These are phyloP conservation scores for Macrophomina tecta DNA, from an alignment of 2,329 filamentous ascomycete genomes.

Conservation along the genomic window DNA sequence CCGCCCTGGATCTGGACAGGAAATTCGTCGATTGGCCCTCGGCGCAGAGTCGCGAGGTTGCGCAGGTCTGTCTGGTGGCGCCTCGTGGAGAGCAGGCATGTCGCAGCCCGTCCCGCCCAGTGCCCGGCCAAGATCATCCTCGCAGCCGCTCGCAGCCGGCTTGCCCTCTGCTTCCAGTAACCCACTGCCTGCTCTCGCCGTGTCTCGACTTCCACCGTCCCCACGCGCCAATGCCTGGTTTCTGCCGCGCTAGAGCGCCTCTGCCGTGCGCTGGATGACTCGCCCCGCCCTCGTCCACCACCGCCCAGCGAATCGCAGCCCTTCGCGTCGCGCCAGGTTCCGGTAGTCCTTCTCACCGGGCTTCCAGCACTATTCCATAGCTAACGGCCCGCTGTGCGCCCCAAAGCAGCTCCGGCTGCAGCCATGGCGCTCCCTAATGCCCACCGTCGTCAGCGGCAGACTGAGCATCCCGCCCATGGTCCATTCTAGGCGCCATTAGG, in stretches of 20 bases:
- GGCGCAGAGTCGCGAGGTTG: not conserved
- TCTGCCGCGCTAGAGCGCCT: not conserved
- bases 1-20: not conserved
- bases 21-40: constrained; percentile 2
- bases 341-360: too few species aligned
- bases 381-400: not conserved
- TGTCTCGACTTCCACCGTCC: not conserved
- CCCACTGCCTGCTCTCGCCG: not conserved
- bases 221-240: not conserved
- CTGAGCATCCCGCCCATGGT: too few species aligned
- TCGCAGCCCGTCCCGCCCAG: constrained; percentile 8
- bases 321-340: too few species aligned
- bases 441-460: too few species aligned
- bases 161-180: not conserved
- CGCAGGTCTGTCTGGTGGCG: not conserved
- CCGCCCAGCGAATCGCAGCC: too few species aligned
- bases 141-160: not conserved
- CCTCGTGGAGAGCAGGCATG: constrained; percentile 23
- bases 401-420: not conserved
- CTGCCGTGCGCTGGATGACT: constrained; percentile 5
- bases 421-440: too few species aligned
- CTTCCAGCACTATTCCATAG: too few species aligned
- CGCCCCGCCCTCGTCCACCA: not conserved
- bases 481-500: too few species aligned
- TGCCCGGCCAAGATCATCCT: constrained; percentile 2